These are phyloP conservation scores for Penicillium sp. DNA, from an alignment of 2,329 filamentous ascomycete species.

Conservation along the genomic window DNA sequence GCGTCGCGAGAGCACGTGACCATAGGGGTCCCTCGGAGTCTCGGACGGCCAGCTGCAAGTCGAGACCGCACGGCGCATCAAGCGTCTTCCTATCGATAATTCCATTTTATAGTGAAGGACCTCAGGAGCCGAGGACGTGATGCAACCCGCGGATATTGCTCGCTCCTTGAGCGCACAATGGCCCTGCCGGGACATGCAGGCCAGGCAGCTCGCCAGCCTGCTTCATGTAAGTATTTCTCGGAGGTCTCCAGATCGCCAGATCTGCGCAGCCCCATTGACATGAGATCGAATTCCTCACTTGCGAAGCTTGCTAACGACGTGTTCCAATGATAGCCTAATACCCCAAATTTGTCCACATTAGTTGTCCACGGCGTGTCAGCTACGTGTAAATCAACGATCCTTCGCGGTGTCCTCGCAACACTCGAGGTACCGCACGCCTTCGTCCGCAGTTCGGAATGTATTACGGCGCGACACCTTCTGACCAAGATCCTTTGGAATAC, in stretches of 20 bases:
- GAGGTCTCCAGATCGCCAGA: background rate
- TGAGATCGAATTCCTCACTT: background rate
- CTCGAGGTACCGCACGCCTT: constrained; percentile 52
- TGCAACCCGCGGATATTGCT: constrained; percentile 38
- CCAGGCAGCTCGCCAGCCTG: constrained; percentile 42
- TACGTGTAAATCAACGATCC: constrained; percentile 79
- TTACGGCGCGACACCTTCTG: constrained; percentile 48
- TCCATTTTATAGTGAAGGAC: background rate
- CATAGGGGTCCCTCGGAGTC: background rate
- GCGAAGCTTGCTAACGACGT: background rate
- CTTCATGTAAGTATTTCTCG: constrained; percentile 39
- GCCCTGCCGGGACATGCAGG: constrained; percentile 48
- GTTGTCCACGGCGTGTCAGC: constrained; percentile 83
- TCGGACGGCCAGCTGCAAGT: constrained; percentile 5
- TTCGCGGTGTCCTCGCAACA: constrained; percentile 63
- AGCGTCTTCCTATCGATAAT: background rate
- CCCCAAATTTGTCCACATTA: constrained; percentile 72
- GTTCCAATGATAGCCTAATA: constrained; percentile 28
- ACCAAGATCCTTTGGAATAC: constrained; percentile 48
- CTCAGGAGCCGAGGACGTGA: constrained; percentile 9
- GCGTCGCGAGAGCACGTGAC: constrained; percentile 25
- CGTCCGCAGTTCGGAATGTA: constrained; percentile 48
- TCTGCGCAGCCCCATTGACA: background rate
- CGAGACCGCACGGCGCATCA: constrained; percentile 3
- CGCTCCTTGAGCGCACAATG: constrained; percentile 42